Evolutionary conservation across 352 stramenopile genomes (phyloP).

Genomic region (Phytophthora citrophthora): DNA sequence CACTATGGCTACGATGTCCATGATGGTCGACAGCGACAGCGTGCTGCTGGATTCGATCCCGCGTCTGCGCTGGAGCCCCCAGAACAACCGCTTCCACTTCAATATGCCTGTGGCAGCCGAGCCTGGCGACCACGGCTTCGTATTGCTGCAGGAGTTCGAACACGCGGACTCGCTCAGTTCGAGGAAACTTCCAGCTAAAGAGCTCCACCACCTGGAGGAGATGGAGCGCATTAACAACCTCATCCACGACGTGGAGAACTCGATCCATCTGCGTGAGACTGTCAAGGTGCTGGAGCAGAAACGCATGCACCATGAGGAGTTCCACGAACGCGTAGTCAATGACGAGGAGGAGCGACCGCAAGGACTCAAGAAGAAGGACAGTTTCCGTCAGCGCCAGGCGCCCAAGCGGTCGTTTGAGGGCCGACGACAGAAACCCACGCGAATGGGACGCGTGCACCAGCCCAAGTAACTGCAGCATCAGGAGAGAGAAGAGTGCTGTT

Average conservation of each 20-base stretch:
- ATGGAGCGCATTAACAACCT: conserved; percentile 81
- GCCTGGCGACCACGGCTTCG: conserved; percentile 65
- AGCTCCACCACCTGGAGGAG: conserved; percentile 69
- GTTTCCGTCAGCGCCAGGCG: conserved; percentile 43
- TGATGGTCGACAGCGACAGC: conserved; percentile 45
- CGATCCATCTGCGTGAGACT: conserved; percentile 64
- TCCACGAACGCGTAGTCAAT: conserved; percentile 56
- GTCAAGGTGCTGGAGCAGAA: conserved; percentile 68
- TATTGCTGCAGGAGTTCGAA: conserved; percentile 76
- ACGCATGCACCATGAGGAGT: conserved; percentile 67
- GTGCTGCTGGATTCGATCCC: conserved; percentile 64
- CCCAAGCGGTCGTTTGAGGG: conserved; percentile 53
- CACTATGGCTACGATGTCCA: conserved; percentile 57
- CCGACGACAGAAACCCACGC: conserved; percentile 59
- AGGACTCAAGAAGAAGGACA: conserved; percentile 54
- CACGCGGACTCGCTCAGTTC: conserved; percentile 54
- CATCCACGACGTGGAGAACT: conserved; percentile 76
- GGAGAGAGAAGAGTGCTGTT: neutral
- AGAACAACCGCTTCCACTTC: conserved; percentile 84
- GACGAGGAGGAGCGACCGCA: conserved; percentile 60
- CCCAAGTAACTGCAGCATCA: conserved; percentile 51
- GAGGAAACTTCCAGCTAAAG: conserved; percentile 47
- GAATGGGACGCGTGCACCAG: conserved; percentile 69
- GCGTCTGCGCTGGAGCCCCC: conserved; percentile 70
- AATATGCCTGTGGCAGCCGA: conserved; percentile 68